These are phyloP conservation scores for Cordyceps javanica DNA, from an alignment of 2,329 filamentous ascomycete genomes.

Conservation along the genomic window DNA sequence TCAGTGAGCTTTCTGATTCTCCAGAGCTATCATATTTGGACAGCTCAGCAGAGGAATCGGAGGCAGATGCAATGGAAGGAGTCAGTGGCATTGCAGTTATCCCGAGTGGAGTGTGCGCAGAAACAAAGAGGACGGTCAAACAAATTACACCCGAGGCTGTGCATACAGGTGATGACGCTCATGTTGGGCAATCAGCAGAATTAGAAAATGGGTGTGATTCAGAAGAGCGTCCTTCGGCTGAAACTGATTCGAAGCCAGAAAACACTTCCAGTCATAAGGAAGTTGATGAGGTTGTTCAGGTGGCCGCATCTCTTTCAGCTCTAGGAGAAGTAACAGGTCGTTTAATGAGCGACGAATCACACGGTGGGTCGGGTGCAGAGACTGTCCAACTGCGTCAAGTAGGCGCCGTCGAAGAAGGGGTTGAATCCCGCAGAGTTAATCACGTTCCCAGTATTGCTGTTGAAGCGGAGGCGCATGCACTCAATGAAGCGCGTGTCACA, in stretches of 20 bases:
- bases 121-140: background rate
- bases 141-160: background rate
- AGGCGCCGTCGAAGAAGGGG: background rate
- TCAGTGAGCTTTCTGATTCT: constrained; percentile 2
- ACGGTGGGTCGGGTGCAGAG: background rate
- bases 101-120: background rate
- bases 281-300: background rate
- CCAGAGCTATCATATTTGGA: background rate
- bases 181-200: background rate
- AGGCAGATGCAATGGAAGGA: constrained; percentile 20
- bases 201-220: background rate
- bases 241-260: background rate
- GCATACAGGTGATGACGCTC: background rate
- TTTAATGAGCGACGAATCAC: background rate
- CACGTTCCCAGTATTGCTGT: background rate
- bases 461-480: background rate
- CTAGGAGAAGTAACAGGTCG: too few relatives aligned
- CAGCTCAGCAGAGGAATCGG: background rate
- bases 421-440: background rate
- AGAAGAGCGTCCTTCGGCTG: background rate
- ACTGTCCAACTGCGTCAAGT: too few relatives aligned
- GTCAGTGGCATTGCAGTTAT: constrained; percentile 18
- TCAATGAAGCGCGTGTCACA: background rate
- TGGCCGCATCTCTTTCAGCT: background rate
- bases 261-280: background rate